Evolutionary conservation across 78 protist genomes (phyloP).

Genomic region (Creolimax fragrantissima): DNA sequence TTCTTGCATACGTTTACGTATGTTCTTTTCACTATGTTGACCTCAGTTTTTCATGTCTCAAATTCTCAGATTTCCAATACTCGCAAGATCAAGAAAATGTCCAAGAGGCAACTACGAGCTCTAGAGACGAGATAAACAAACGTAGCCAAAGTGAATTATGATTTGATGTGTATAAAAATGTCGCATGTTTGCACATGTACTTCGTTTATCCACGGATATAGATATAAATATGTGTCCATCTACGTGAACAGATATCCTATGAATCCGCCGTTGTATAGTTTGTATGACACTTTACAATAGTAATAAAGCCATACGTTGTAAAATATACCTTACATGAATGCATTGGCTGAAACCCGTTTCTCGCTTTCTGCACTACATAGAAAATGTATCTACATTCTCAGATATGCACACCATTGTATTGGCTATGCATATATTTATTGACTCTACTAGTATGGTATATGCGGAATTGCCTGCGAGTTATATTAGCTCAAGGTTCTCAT

Average conservation of each 20-base stretch:
- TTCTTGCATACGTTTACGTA: no score
- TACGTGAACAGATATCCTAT: not conserved
- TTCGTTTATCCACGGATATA: not conserved
- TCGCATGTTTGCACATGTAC: not conserved
- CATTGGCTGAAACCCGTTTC: not conserved
- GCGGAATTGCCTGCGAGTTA: not conserved
- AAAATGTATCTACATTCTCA: not conserved
- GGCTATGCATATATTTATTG: not conserved
- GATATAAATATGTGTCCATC: not conserved
- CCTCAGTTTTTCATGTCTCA: no score
- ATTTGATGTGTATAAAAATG: not conserved
- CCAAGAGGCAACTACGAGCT: no score
- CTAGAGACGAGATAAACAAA: no score
- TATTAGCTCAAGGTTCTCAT: not conserved
- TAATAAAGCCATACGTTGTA: not conserved
- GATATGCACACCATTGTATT: not conserved
- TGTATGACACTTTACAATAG: not conserved
- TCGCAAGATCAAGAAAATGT: not conserved
- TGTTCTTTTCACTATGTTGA: no score
- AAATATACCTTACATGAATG: not conserved
- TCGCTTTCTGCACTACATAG: no score
- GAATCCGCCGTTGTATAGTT: not conserved
- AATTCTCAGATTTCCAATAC: not conserved
- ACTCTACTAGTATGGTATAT: not conserved
- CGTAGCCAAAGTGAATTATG: no score